Conservation (phyloP, 2,329 filamentous ascomycete species). For the Mycosphaerella sp. region DNA sequence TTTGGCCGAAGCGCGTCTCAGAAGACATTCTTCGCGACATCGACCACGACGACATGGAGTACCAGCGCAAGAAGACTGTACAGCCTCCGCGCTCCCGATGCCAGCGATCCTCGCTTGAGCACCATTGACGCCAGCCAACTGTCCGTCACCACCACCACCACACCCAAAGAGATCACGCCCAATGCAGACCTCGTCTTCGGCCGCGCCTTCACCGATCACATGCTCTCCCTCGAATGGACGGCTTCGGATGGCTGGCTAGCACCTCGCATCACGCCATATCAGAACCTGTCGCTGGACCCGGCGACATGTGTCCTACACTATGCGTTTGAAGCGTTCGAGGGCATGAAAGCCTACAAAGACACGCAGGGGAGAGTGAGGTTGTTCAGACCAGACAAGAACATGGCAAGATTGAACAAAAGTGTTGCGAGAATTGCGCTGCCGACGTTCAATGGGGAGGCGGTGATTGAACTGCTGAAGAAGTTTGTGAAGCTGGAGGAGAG, state of each 20-base stretch:
- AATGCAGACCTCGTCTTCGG: constrained; percentile 85
- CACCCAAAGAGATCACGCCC: constrained; percentile 66
- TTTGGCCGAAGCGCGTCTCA: constrained; percentile 7
- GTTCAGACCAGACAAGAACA: constrained; percentile 94
- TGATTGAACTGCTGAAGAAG: constrained; percentile 75
- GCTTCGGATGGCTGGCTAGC: constrained; percentile 73
- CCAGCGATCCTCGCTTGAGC: constrained; percentile 49
- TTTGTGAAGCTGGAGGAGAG: constrained; percentile 75
- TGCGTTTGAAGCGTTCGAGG: constrained; percentile 96
- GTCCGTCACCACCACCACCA: constrained; percentile 63
- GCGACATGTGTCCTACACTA: constrained; percentile 98
- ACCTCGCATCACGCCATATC: constrained; percentile 83
- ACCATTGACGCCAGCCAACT: constrained; percentile 74
- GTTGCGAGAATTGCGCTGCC: constrained; percentile 86
- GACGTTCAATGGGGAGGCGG: constrained; percentile 65
- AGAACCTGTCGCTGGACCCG: constrained; percentile 93
- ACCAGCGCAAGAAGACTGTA: constrained; percentile 11
- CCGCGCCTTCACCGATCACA: constrained; percentile 90
- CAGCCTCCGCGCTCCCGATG: constrained; percentile 44
- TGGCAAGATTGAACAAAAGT: constrained; percentile 89
- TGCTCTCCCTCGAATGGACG: constrained; percentile 94
- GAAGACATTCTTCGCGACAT: not conserved
- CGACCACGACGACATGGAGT: not conserved
- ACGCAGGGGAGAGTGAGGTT: constrained; percentile 68
- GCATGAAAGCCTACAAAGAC: constrained; percentile 99